These are phyloP conservation scores for Fusarium kyushuense DNA, from an alignment of 2,329 filamentous ascomycete species.

Conservation along the genomic window DNA sequence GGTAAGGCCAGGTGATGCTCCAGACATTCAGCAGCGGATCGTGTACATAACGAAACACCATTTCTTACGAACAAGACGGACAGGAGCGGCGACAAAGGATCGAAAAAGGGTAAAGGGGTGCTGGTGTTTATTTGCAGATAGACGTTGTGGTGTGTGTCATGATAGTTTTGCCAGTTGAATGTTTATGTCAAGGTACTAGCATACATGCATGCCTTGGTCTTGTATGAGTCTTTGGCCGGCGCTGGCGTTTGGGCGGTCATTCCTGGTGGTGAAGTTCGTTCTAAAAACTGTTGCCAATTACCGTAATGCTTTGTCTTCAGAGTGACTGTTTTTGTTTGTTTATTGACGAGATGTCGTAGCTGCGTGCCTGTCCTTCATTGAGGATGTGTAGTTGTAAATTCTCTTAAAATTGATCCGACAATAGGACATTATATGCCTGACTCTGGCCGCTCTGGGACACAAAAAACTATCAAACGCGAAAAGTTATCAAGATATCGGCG, in stretches of 20 bases:
- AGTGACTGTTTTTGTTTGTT: neutral
- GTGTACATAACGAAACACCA: conserved; percentile 46
- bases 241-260: conserved; percentile 7
- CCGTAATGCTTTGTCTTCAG: neutral
- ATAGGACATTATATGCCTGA: too few species aligned
- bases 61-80: conserved; percentile 37
- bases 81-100: conserved; percentile 29
- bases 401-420: neutral
- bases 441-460: neutral
- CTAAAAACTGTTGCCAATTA: neutral
- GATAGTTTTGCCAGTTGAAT: conserved; percentile 42
- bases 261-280: neutral
- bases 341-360: conserved; percentile 8
- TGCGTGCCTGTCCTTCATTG: neutral
- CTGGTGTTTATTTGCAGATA: conserved; percentile 35
- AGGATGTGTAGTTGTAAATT: neutral
- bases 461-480: neutral
- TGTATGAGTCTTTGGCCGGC: conserved; percentile 1
- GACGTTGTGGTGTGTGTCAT: conserved; percentile 44
- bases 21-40: conserved; percentile 31
- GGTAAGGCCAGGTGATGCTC: conserved; percentile 12
- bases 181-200: conserved; percentile 39
- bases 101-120: conserved; percentile 21
- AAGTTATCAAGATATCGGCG: neutral
- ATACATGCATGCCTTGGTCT: conserved; percentile 18